These are phyloP conservation scores for Quillaja saponaria DNA, from an alignment of 306 rosid species.

Conservation along the genomic window DNA sequence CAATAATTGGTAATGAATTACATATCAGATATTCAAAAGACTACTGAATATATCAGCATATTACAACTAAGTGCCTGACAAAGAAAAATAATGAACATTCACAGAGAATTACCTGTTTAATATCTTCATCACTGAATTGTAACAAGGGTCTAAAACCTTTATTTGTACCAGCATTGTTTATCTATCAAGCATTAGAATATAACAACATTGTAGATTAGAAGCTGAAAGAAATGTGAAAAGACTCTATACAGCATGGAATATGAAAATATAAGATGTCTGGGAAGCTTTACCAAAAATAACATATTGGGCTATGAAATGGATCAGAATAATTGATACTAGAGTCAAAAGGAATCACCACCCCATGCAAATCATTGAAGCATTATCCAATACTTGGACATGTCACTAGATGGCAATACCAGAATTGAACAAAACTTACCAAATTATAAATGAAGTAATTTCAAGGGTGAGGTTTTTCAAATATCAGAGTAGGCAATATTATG, in stretches of 20 bases:
- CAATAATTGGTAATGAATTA: neutral
- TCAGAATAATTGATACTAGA: neutral
- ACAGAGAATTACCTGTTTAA: conserved; percentile 62
- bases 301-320: neutral
- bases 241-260: neutral
- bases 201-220: conserved; percentile 1
- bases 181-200: conserved; percentile 43
- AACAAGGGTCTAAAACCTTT: conserved; percentile 95
- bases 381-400: too few relatives aligned
- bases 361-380: too few relatives aligned
- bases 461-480: too few relatives aligned
- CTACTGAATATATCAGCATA: neutral
- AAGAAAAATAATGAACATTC: neutral
- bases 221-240: conserved; percentile 15
- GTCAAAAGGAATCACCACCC: too few relatives aligned
- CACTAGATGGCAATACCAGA: too few relatives aligned
- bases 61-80: neutral
- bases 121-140: conserved; percentile 86
- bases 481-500: too few relatives aligned
- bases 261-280: neutral
- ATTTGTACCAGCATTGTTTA: conserved; percentile 89
- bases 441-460: too few relatives aligned
- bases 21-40: neutral
- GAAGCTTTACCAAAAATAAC: conserved; percentile 4
- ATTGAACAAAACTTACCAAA: too few relatives aligned